Evolutionary conservation across 768 basidiomycete genomes (phyloP), one percentile per base, ranked within the genome.

Genomic region (Psilocybe cyanescens): DNA sequence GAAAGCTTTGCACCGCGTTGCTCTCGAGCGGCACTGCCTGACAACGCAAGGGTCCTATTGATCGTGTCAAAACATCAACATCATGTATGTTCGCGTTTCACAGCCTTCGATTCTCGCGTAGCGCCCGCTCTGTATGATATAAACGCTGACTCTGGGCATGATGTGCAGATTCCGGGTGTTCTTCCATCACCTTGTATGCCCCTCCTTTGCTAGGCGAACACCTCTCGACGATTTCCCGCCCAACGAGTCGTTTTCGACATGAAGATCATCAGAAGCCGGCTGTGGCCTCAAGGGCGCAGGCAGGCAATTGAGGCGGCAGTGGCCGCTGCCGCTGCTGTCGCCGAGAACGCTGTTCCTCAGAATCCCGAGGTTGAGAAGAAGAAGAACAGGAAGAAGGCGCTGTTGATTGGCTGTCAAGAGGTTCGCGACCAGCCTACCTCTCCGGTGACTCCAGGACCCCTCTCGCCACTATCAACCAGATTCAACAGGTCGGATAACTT

Each of bases 391-490:
- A 75, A 73, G 65, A 76, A 71, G 49, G 79, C 78, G 0, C 57
- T 80, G 2, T 62, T 80, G 24, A 72, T 80, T 30, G 78, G 78
- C 3, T 76, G 79, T 24, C 71, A 75, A 49, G 73, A 76, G 53
- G 66, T 65, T 6, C 57, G 62, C 7, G 64, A 67, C 37, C 55
- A 60, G 45, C 45, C 51, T 14, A 50, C 46, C 1, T 58, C 62
- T 6, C 24, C 28, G 48, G 33, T 35, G 14, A 35, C 47, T 45
- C 17, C 35, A 6, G 29, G 41, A 28, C 53, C 61, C 3, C 30
- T 52, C 11, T 44, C 49, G 5, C 58, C 58, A 3, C 50, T 59
- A 7, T 59, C 58, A 8, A 37, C 58, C 11, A 39, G 58, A 12
- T 51, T 59, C 52, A 24, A 30, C 39, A 46, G 53, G 24, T 39